Evolutionary conservation across 2,329 filamentous ascomycete species (phyloP).

Genomic region (Ascochyta rabiei): DNA sequence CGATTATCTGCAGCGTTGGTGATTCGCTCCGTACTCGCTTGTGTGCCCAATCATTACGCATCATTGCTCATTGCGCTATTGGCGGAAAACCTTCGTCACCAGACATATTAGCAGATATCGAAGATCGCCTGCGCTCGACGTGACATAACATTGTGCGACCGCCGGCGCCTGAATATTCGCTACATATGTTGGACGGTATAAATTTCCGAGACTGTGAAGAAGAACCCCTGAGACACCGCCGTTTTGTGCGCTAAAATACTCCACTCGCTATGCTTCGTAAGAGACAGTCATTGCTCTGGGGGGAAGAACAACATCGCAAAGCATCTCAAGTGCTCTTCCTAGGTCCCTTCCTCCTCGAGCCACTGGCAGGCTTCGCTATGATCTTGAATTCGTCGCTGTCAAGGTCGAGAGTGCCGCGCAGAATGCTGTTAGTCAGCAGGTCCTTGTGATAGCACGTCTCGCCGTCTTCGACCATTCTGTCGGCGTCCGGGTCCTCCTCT

Average conservation of each 20-base stretch:
- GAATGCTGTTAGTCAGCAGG: conserved; percentile 51
- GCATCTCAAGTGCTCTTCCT: conserved; percentile 18
- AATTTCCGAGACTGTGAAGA: background rate
- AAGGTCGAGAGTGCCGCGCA: conserved; percentile 51
- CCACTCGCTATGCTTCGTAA: conserved; percentile 17
- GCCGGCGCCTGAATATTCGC: background rate
- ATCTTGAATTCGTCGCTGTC: conserved; percentile 49
- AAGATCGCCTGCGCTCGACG: background rate
- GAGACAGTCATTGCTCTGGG: background rate
- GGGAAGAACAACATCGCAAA: background rate
- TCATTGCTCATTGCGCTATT: background rate
- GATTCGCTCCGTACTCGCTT: conserved; percentile 19
- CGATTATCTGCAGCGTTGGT: background rate
- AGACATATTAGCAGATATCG: background rate
- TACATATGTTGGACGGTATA: background rate
- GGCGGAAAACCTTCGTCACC: background rate
- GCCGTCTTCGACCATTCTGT: conserved; percentile 40
- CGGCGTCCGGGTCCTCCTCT: conserved; percentile 46
- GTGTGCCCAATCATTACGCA: conserved; percentile 4
- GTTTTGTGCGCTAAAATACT: background rate
- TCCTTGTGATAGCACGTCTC: conserved; percentile 51
- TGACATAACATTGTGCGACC: background rate
- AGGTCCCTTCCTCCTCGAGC: conserved; percentile 23
- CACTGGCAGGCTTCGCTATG: conserved; percentile 2
- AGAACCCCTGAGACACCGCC: background rate